A percentile compares a stretch with the other conserved stretches of the same genome.
These are phyloP conservation scores for Sporothrix inflata DNA, from an alignment of 2,329 filamentous ascomycete genomes.

Conservation along the genomic window DNA sequence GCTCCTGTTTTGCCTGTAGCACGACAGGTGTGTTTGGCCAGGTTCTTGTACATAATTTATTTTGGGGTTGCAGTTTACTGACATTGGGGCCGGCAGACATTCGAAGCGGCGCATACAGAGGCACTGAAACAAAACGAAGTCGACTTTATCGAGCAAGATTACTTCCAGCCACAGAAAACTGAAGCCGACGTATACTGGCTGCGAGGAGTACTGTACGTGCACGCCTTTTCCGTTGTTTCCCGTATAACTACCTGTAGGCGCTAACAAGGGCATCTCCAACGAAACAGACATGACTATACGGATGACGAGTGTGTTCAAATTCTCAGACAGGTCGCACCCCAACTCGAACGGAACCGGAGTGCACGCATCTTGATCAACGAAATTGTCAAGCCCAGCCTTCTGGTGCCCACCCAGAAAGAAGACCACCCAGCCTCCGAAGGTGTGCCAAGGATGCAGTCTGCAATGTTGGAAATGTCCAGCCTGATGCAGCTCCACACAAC, in stretches of 20 bases:
- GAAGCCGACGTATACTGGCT: not conserved
- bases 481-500: not conserved
- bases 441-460: not conserved
- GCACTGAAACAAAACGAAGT: not conserved
- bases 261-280: too few relatives aligned
- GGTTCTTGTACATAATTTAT: not conserved
- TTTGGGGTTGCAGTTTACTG: not conserved
- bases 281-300: not conserved
- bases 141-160: not conserved
- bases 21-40: not conserved
- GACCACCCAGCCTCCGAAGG: not conserved
- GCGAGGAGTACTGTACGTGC: not conserved
- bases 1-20: not conserved
- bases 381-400: conserved; percentile 1
- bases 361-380: not conserved
- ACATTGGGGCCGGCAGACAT: not conserved
- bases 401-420: not conserved
- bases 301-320: not conserved
- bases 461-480: not conserved
- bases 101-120: not conserved
- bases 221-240: not conserved
- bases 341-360: not conserved
- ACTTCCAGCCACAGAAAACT: not conserved
- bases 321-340: not conserved
- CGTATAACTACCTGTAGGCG: too few relatives aligned